A percentile compares a stretch with the other conserved stretches of the same genome.
Conservation (phyloP, 192 early-diverging fungal genomes). For the Diversispora epigaea region DNA sequence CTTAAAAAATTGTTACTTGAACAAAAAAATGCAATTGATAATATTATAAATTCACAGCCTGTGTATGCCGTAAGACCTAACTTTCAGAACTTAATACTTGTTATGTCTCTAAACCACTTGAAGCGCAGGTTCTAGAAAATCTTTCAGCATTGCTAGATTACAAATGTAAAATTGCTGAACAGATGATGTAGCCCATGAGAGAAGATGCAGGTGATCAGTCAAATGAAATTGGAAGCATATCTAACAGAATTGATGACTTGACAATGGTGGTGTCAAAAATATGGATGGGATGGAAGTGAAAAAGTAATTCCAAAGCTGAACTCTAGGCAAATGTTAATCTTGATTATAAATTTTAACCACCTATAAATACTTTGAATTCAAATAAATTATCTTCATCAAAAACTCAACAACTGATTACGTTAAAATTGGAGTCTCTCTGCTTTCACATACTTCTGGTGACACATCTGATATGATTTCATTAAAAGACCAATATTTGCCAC, state of each 20-base stretch:
- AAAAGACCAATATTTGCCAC: background rate
- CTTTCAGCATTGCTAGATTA: background rate
- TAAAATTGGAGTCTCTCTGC: too few species aligned
- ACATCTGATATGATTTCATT: background rate
- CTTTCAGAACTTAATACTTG: background rate
- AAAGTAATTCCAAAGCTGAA: background rate
- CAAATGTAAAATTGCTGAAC: background rate
- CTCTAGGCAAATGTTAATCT: background rate
- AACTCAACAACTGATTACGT: background rate
- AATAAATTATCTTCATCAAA: background rate
- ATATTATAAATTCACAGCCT: background rate
- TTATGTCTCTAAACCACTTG: background rate
- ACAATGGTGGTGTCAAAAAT: too few species aligned
- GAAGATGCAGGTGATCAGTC: background rate
- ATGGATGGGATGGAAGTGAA: background rate
- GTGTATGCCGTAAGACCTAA: background rate
- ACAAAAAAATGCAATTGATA: background rate
- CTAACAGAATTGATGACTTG: background rate
- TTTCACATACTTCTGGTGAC: too few species aligned
- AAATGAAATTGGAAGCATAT: too few species aligned
- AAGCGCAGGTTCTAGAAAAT: background rate
- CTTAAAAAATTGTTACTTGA: background rate
- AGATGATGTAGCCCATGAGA: background rate
- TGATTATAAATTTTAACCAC: too few species aligned
- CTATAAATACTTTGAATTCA: background rate